These are phyloP conservation scores for Alternaria triticimaculans DNA, from an alignment of 2,329 filamentous ascomycete species.

Conservation along the genomic window DNA sequence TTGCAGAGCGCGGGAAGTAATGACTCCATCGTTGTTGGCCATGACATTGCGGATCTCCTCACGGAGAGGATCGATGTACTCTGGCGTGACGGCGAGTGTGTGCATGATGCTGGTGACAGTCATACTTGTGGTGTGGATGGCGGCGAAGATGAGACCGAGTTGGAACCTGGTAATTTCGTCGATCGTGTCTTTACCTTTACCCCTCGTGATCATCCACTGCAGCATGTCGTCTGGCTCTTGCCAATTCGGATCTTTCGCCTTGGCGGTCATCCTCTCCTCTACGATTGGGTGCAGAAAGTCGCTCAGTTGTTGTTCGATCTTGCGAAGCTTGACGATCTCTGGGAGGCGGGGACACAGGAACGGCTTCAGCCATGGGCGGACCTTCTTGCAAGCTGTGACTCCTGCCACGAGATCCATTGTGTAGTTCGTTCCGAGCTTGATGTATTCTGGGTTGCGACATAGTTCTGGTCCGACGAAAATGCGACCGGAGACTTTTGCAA, in stretches of 20 bases:
- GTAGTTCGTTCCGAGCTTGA: slow-evolving; percentile 39
- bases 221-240: slow-evolving; percentile 48
- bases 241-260: slow-evolving; percentile 36
- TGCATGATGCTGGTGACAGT: slow-evolving; percentile 39
- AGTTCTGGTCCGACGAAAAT: slow-evolving; percentile 45
- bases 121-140: slow-evolving; percentile 41
- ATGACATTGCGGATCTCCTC: slow-evolving; percentile 51
- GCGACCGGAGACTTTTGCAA: slow-evolving; percentile 44
- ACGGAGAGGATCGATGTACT: slow-evolving; percentile 52
- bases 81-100: slow-evolving; percentile 41
- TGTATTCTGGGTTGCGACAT: slow-evolving; percentile 37
- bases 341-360: slow-evolving; percentile 35
- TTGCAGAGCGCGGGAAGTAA: slow-evolving; percentile 40
- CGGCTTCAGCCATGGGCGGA: slow-evolving; percentile 33
- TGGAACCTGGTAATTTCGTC: slow-evolving; percentile 20
- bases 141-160: slow-evolving; percentile 37
- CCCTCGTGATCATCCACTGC: slow-evolving; percentile 45
- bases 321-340: slow-evolving; percentile 28
- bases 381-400: slow-evolving; percentile 34
- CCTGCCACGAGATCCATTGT: slow-evolving; percentile 41
- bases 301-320: slow-evolving; percentile 21
- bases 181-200: slow-evolving; percentile 7
- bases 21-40: slow-evolving; percentile 41
- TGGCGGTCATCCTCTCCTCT: slow-evolving; percentile 26
- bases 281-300: slow-evolving; percentile 36